phyloP scores from a whole-genome alignment of 805 yeast genomes.

The Priceomyces fermenticarens region DNA sequence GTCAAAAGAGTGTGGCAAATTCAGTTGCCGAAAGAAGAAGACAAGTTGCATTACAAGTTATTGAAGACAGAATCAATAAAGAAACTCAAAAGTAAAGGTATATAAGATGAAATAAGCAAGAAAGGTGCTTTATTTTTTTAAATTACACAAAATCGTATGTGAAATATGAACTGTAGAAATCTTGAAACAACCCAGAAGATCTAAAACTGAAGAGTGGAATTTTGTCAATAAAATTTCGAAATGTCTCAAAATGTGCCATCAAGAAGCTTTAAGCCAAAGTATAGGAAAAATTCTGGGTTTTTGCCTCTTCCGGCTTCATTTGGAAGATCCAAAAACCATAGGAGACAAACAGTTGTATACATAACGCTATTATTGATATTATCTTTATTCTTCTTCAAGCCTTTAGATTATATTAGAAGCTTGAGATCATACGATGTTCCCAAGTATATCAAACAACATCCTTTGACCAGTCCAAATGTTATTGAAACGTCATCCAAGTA shows the following conservation, averaged over 20 bases:
- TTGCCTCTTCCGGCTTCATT: slow-evolving; percentile 32
- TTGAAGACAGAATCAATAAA: slow-evolving; percentile 57
- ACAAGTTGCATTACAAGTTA: slow-evolving; percentile 71
- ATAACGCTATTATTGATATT: slow-evolving; percentile 13
- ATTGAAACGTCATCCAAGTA: slow-evolving; percentile 49
- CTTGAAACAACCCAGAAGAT: no score
- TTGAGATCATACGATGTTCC: slow-evolving; percentile 4
- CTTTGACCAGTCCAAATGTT: slow-evolving; percentile 26
- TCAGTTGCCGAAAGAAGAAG: slow-evolving; percentile 72
- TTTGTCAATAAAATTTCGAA: no score
- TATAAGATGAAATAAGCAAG: not conserved
- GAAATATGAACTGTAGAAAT: not conserved
- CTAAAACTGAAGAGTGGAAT: no score
- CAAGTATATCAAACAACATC: slow-evolving; percentile 30
- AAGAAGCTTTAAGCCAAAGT: slow-evolving; percentile 25
- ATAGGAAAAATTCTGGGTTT: slow-evolving; percentile 16
- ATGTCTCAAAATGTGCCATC: slow-evolving; percentile 8
- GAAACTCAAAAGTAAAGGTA: slow-evolving; percentile 11
- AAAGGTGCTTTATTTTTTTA: not conserved
- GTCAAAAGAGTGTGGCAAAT: slow-evolving; percentile 35
- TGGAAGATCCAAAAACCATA: slow-evolving; percentile 11
- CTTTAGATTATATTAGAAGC: slow-evolving; percentile 12
- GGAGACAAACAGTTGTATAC: slow-evolving; percentile 12
- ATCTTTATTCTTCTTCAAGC: slow-evolving; percentile 20
- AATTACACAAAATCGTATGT: slow-evolving; percentile 6